Percentiles rank a stretch among this genome's conserved stretches.
phyloP scores from a whole-genome alignment of 2,329 filamentous ascomycete species.

The Penicillium fuscoglaucum region DNA sequence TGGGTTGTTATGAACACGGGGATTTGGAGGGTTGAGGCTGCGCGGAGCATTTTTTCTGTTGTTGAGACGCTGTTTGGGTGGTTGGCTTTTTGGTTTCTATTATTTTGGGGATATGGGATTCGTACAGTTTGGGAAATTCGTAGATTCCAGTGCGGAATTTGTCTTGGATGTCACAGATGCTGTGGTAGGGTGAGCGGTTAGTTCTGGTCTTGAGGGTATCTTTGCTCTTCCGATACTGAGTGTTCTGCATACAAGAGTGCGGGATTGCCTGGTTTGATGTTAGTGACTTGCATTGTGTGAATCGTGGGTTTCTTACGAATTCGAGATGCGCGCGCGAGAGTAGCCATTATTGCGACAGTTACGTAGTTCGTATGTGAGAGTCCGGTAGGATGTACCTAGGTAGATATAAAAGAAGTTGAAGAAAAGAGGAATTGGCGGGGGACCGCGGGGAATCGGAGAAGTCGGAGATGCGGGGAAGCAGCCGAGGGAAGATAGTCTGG shows the following conservation, averaged over 20 bases:
- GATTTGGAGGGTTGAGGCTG: slow-evolving; percentile 55
- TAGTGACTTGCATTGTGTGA: slow-evolving; percentile 10
- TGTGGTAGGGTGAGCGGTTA: slow-evolving; percentile 38
- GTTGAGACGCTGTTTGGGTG: slow-evolving; percentile 58
- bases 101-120: slow-evolving; percentile 7
- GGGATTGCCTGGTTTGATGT: slow-evolving; percentile 42
- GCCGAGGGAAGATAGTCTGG: slow-evolving; percentile 13
- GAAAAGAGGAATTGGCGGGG: not conserved
- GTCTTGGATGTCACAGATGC: slow-evolving; percentile 92
- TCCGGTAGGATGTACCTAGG: not conserved
- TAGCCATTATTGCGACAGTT: slow-evolving; percentile 9
- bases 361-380: not conserved
- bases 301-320: slow-evolving; percentile 29
- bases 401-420: not conserved
- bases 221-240: not conserved
- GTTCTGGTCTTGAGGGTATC: not conserved
- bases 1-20: slow-evolving; percentile 88
- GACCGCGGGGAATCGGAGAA: slow-evolving; percentile 8
- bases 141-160: slow-evolving; percentile 80
- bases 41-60: slow-evolving; percentile 66
- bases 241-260: slow-evolving; percentile 46
- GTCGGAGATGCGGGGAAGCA: slow-evolving; percentile 22
- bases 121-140: slow-evolving; percentile 79
- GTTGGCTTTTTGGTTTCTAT: not conserved
- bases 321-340: slow-evolving; percentile 15